Evolutionary conservation across 345 rosid species (phyloP).

Genomic region (Euphorbia tirucalli): DNA sequence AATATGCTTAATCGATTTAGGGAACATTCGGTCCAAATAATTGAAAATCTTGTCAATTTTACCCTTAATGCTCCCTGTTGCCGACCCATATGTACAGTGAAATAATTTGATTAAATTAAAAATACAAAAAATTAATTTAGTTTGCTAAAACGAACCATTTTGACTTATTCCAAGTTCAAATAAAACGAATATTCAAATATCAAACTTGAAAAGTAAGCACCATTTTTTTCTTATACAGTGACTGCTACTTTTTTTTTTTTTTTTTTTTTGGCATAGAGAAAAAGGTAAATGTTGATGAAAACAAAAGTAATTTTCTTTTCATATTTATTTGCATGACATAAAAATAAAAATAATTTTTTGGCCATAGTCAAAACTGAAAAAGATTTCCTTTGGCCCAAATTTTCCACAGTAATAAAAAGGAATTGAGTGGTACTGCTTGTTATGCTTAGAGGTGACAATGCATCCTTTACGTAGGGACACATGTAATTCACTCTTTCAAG

Average conservation of each 20-base stretch:
- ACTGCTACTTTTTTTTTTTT: constrained; percentile 19
- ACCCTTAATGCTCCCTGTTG: too few species aligned
- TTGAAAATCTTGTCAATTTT: background rate
- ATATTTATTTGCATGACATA: constrained; percentile 16
- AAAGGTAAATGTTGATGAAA: too few species aligned
- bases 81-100: background rate
- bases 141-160: constrained; percentile 29
- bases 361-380: constrained; percentile 24
- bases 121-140: too few species aligned
- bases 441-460: too few species aligned
- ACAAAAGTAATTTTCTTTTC: constrained; percentile 30
- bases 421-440: too few species aligned
- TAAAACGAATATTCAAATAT: constrained; percentile 40
- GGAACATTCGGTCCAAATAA: background rate
- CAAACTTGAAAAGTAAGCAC: constrained; percentile 27
- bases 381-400: constrained; percentile 12
- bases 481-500: too few species aligned
- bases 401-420: too few species aligned
- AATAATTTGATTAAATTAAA: too few species aligned
- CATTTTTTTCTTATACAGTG: constrained; percentile 28
- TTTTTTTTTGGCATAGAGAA: too few species aligned
- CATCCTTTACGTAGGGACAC: too few species aligned
- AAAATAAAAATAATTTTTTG: too few species aligned
- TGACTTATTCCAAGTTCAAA: constrained; percentile 28
- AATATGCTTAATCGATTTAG: background rate